Evolutionary conservation across 306 rosid genomes (phyloP).

Genomic region (Medicago truncatula): MtrunA17r5.0-ANR NC_053042.1:48142501-48143000

Average conservation of each 20-base stretch:
- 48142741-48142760: constrained; percentile 95
- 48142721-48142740: constrained; percentile 91
- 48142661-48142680: constrained; percentile 89
- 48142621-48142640: constrained; percentile 1
- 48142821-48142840: constrained; percentile 4
- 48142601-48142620: neutral
- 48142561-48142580: neutral
- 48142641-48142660: constrained; percentile 96
- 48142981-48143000: neutral
- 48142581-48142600: no score
- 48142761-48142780: constrained; percentile 94
- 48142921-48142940: neutral
- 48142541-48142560: neutral
- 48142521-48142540: neutral
- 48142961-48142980: neutral
- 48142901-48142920: neutral
- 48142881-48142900: constrained; percentile 24
- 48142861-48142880: constrained; percentile 10
- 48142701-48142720: constrained; percentile 90
- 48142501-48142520: no score
- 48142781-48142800: constrained; percentile 37
- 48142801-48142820: neutral
- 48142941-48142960: neutral
- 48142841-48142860: neutral
- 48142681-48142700: constrained; percentile 90